Evolutionary conservation across 495 filamentous ascomycete genomes (phyloP).

Genomic region (Cercophora newfieldiana): DNA sequence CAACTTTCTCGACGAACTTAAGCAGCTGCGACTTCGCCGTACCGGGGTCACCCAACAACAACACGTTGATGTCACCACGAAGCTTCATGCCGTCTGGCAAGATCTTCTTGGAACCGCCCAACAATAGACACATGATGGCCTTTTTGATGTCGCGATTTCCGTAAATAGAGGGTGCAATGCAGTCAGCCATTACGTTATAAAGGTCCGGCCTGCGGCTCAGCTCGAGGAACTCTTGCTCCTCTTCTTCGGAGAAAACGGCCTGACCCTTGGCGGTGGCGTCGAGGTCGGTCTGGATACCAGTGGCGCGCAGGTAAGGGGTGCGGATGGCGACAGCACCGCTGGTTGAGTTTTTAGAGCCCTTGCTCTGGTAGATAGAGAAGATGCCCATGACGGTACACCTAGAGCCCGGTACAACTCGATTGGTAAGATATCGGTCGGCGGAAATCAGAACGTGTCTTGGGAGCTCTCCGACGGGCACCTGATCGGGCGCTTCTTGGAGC

Average conservation of each 20-base stretch:
- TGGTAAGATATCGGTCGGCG: slow-evolving; percentile 93
- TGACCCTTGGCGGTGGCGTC: slow-evolving; percentile 88
- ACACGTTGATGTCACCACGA: slow-evolving; percentile 97
- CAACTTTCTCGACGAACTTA: slow-evolving; percentile 96
- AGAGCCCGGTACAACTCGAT: slow-evolving; percentile 93
- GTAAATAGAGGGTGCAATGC: slow-evolving; percentile 97
- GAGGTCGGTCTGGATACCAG: slow-evolving; percentile 86
- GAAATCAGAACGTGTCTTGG: slow-evolving; percentile 93
- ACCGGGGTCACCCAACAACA: slow-evolving; percentile 95
- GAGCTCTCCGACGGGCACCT: slow-evolving; percentile 95
- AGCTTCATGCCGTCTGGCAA: slow-evolving; percentile 98
- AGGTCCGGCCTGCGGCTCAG: slow-evolving; percentile 88
- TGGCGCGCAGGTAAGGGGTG: slow-evolving; percentile 93
- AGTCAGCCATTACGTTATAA: slow-evolving; percentile 84
- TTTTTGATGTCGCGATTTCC: slow-evolving; percentile 98
- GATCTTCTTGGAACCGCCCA: slow-evolving; percentile 98
- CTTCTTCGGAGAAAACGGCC: slow-evolving; percentile 85
- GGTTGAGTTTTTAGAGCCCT: slow-evolving; percentile 76
- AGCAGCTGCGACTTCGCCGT: slow-evolving; percentile 97
- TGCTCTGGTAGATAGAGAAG: slow-evolving; percentile 94
- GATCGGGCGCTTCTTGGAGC: slow-evolving; percentile 96
- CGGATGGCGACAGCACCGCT: slow-evolving; percentile 86
- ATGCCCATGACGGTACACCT: slow-evolving; percentile 95
- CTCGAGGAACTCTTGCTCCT: slow-evolving; percentile 96
- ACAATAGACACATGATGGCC: slow-evolving; percentile 90